These are phyloP conservation scores for Debaryomycetaceae sp. DNA, from an alignment of 1,139 yeast species.

Conservation along the genomic window DNA sequence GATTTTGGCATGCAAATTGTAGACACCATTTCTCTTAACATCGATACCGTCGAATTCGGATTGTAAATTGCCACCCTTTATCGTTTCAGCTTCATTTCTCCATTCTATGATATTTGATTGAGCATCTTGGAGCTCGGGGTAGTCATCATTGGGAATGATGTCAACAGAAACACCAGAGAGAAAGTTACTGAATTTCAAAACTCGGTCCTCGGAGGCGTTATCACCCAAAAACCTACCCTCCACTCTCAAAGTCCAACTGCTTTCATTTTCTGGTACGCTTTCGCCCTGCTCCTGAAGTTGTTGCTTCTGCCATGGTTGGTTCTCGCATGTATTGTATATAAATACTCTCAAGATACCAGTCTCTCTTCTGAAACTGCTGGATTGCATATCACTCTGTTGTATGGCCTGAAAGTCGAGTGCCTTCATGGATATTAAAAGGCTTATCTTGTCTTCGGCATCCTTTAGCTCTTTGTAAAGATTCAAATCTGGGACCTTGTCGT, in stretches of 20 bases:
- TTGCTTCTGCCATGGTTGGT: slow-evolving; percentile 87
- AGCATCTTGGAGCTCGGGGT: slow-evolving; percentile 32
- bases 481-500: slow-evolving; percentile 69
- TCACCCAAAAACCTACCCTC: slow-evolving; percentile 72
- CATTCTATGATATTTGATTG: slow-evolving; percentile 41
- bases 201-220: slow-evolving; percentile 24
- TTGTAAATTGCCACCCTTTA: slow-evolving; percentile 23
- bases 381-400: slow-evolving; percentile 45
- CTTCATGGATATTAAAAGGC: slow-evolving; percentile 77
- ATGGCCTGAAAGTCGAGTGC: slow-evolving; percentile 82
- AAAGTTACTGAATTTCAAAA: slow-evolving; percentile 66
- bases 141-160: slow-evolving; percentile 45
- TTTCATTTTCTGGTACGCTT: slow-evolving; percentile 28
- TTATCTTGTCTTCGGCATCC: slow-evolving; percentile 77
- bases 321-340: slow-evolving; percentile 75
- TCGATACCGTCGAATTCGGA: slow-evolving; percentile 81
- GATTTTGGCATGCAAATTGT: slow-evolving; percentile 64
- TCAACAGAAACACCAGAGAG: slow-evolving; percentile 84
- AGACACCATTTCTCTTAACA: slow-evolving; percentile 72
- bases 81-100: slow-evolving; percentile 28
- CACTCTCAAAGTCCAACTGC: slow-evolving; percentile 81
- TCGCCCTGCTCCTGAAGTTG: slow-evolving; percentile 25
- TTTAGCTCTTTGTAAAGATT: slow-evolving; percentile 63
- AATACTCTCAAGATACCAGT: slow-evolving; percentile 68
- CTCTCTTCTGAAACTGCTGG: slow-evolving; percentile 42